These are phyloP conservation scores for Auriculariales sp. DNA, from an alignment of 768 basidiomycete genomes.

Conservation along the genomic window DNA sequence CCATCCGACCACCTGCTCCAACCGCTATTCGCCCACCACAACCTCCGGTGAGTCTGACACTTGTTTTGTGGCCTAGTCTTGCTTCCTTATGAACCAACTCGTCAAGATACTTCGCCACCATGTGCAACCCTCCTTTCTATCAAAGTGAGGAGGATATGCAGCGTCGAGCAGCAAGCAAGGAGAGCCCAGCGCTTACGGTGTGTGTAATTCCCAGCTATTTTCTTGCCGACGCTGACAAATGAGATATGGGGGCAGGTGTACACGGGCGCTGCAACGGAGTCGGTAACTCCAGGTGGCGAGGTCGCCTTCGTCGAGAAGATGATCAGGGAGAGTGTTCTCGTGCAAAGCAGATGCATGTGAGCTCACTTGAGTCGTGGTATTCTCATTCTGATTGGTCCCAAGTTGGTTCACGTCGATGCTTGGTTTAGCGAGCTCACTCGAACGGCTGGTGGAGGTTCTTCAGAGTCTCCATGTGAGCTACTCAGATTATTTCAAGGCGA, in stretches of 20 bases:
- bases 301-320: conserved; percentile 60
- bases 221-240: background rate
- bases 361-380: conserved; percentile 6
- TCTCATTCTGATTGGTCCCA: background rate
- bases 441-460: conserved; percentile 41
- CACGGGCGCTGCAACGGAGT: conserved; percentile 75
- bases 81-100: background rate
- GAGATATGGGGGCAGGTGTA: conserved; percentile 39
- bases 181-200: conserved; percentile 55
- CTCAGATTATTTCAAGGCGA: background rate
- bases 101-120: conserved; percentile 55
- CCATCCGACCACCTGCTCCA: conserved; percentile 30
- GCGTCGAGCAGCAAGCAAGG: conserved; percentile 46
- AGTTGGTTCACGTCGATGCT: conserved; percentile 94
- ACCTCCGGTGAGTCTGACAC: background rate
- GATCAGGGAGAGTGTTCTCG: conserved; percentile 51
- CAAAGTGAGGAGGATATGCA: conserved; percentile 52
- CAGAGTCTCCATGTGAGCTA: conserved; percentile 26
- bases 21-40: conserved; percentile 16
- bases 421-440: conserved; percentile 70
- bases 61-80: background rate
- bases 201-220: conserved; percentile 11
- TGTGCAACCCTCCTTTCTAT: conserved; percentile 98
- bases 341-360: conserved; percentile 45
- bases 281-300: conserved; percentile 86